phyloP scores from a whole-genome alignment of 179 eudicot genomes.

The Amaranthus tricolor region DNA sequence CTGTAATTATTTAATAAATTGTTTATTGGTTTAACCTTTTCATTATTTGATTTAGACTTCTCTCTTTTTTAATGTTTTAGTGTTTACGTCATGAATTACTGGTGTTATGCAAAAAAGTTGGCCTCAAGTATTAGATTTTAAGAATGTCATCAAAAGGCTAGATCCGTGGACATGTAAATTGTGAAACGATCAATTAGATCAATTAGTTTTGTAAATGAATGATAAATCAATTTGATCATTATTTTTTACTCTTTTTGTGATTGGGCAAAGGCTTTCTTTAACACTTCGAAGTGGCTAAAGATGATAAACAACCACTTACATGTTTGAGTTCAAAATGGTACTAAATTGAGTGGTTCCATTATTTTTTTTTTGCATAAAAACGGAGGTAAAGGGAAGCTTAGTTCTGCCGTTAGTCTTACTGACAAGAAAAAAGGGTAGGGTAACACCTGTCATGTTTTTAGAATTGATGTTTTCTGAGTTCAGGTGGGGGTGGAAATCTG shows the following conservation, averaged over 20 bases:
- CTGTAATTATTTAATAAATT: background rate
- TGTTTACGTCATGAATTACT: background rate
- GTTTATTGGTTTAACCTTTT: too few species aligned
- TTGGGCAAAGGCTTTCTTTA: background rate
- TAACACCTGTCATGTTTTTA: background rate
- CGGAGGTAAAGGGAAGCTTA: background rate
- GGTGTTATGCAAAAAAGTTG: background rate
- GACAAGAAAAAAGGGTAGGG: background rate
- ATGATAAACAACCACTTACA: background rate
- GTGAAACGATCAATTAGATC: background rate
- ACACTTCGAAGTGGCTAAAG: background rate
- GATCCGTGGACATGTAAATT: background rate
- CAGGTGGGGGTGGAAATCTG: background rate
- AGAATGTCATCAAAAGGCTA: background rate
- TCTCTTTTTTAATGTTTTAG: background rate
- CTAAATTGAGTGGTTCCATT: background rate
- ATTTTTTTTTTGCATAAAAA: too few species aligned
- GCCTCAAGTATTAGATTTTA: background rate
- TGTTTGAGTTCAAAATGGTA: background rate
- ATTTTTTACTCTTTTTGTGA: background rate
- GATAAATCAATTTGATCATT: too few species aligned
- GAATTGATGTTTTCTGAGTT: background rate
- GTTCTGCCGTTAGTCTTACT: background rate
- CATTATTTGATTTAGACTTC: background rate
- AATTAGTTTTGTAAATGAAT: too few species aligned